phyloP scores from a whole-genome alignment of 2,329 filamentous ascomycete genomes.

The Colletotrichum lindemuthianum region DNA sequence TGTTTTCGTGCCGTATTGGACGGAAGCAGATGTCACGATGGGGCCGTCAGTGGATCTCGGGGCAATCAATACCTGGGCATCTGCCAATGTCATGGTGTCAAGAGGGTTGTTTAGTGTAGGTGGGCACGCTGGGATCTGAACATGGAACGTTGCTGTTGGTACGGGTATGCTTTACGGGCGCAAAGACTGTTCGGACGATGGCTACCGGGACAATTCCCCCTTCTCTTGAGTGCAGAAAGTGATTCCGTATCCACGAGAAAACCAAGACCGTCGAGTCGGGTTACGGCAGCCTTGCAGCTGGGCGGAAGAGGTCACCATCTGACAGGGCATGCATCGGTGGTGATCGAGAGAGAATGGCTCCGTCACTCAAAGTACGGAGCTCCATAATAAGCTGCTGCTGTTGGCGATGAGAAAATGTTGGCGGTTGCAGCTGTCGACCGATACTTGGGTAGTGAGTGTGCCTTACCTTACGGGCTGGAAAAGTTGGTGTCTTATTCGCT shows the following conservation, averaged over 20 bases:
- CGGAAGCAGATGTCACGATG: not conserved
- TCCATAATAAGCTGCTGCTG: too few relatives aligned
- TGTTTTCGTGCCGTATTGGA: conserved; percentile 15
- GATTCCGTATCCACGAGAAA: not conserved
- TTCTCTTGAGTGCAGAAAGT: not conserved
- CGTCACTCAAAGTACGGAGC: too few relatives aligned
- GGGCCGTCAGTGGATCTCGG: conserved; percentile 8
- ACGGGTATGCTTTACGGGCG: conserved; percentile 10
- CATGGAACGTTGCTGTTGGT: conserved; percentile 9
- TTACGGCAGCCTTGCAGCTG: conserved; percentile 25
- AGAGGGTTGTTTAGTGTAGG: not conserved
- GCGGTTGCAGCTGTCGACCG: too few relatives aligned
- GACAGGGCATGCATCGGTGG: not conserved
- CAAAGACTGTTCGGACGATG: not conserved
- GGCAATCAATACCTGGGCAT: conserved; percentile 11
- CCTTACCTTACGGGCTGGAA: not conserved
- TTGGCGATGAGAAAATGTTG: too few relatives aligned
- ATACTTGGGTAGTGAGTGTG: too few relatives aligned
- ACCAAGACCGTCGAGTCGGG: conserved; percentile 23
- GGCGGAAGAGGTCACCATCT: conserved; percentile 17
- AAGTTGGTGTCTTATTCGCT: not conserved
- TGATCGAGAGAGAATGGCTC: too few relatives aligned
- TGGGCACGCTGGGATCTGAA: not conserved
- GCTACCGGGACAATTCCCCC: not conserved
- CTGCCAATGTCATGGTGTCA: conserved; percentile 4